phyloP scores from a whole-genome alignment of 768 basidiomycete genomes.

The Artomyces pyxidatus region DNA sequence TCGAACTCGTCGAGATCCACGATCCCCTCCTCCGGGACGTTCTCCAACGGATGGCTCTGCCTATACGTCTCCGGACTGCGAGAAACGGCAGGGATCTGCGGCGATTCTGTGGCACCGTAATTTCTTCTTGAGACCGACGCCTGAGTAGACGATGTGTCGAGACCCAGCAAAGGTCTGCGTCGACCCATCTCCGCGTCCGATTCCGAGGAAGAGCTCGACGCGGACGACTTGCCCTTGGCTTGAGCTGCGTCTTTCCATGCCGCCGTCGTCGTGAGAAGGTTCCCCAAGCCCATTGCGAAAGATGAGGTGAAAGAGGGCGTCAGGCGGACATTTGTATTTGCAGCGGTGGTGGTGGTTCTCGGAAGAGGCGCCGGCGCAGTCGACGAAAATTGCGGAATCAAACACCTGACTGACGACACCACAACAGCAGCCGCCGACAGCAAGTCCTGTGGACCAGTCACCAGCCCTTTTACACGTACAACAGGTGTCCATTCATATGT shows the following conservation, averaged over 20 bases:
- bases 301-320: not conserved
- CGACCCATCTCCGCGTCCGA: not conserved
- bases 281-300: not conserved
- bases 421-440: too few species aligned
- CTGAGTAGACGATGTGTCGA: conserved; percentile 2
- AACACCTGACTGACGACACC: too few species aligned
- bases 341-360: not conserved
- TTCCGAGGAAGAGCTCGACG: not conserved
- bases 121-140: conserved; percentile 3
- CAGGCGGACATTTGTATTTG: not conserved
- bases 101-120: conserved; percentile 5
- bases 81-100: not conserved
- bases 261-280: not conserved
- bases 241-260: not conserved
- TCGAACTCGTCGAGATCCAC: conserved; percentile 3
- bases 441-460: too few species aligned
- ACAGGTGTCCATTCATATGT: too few species aligned
- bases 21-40: conserved; percentile 10
- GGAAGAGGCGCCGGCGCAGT: not conserved
- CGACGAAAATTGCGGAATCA: not conserved
- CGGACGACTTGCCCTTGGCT: not conserved
- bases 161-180: conserved; percentile 1
- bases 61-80: conserved; percentile 9
- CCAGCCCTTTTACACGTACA: too few species aligned
- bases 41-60: conserved; percentile 1